A percentile compares a stretch with the other conserved stretches of the same genome.
phyloP scores from a whole-genome alignment of 1,284 basidiomycete species.

The Malassezia arunalokei region DNA sequence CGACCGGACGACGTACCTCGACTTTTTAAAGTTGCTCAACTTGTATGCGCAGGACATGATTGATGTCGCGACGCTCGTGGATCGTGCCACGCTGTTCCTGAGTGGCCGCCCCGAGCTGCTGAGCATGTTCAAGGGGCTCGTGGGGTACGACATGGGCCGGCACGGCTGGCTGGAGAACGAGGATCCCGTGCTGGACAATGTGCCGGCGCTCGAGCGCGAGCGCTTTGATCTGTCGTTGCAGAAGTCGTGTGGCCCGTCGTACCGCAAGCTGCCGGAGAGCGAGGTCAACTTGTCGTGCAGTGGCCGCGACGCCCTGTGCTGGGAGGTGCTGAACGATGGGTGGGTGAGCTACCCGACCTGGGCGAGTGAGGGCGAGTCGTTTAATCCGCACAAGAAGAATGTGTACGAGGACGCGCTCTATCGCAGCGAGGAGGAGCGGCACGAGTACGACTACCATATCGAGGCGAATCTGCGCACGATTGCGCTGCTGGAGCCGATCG shows the following conservation, averaged over 20 bases:
- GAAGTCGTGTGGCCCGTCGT: conserved; percentile 65
- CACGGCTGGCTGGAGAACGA: conserved; percentile 52
- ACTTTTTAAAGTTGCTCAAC: conserved; percentile 90
- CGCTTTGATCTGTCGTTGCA: conserved; percentile 42
- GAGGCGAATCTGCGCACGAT: conserved; percentile 86
- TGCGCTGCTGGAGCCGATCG: conserved; percentile 77
- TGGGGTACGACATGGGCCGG: conserved; percentile 61
- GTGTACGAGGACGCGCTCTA: conserved; percentile 90
- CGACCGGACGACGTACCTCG: conserved; percentile 79
- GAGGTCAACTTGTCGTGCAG: conserved; percentile 84
- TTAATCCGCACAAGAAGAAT: conserved; percentile 93
- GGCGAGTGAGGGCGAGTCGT: conserved; percentile 87
- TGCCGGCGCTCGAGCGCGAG: conserved; percentile 44
- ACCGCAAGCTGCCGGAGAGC: conserved; percentile 72
- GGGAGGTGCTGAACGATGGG: conserved; percentile 67
- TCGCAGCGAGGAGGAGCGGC: conserved; percentile 92
- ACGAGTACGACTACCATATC: conserved; percentile 94
- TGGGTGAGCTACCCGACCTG: conserved; percentile 86
- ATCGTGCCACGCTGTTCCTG: conserved; percentile 76
- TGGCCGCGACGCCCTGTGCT: conserved; percentile 84
- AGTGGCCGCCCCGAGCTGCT: conserved; percentile 66
- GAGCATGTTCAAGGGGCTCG: conserved; percentile 71
- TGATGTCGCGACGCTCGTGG: conserved; percentile 66
- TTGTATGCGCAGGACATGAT: conserved; percentile 86
- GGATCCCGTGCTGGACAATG: conserved; percentile 48